Base-by-base conservation (phyloP, 441 rosid species). In the Adansonia grandidieri region DNA sequence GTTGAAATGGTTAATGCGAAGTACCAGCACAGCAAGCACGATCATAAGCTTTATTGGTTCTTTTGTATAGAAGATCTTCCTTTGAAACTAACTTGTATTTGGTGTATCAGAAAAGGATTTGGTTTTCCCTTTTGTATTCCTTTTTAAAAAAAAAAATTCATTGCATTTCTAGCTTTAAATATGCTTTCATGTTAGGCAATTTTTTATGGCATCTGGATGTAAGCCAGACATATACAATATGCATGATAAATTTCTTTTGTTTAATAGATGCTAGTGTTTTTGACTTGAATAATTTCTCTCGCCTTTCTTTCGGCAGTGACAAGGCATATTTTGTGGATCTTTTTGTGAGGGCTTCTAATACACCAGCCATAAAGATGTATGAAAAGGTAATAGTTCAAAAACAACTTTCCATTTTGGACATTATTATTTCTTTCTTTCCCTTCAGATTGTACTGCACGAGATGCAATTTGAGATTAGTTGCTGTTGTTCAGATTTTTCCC, bases 311-410 rank as follows among this genome's bases (percentile, higher is more conserved):
- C 82, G 74, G 75, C 89, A 96, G 97, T 80, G 99, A 94, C 75
- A 96, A 92, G 84, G 98, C 91, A 44, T 94, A 91, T 86, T 96
- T 94, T 78, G 98, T 94, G 75, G 98, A 96, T 89, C 97, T 93
- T 44, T 93, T 94, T 74, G 98, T 96, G 78, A 88, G 99, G 84
- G 98, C 98, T 74, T 96, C 99, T 73, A 96, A 94, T 69, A 88
- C 91, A 50, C 99, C 97, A 58, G 98, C 98, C 62, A 92, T 94
- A 85, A 96, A 92, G 91, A 94, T 96, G 99, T 93, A 94, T 86
- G 98, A 92, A 83, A 94, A 96, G 97, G 98, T 94, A 80, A 82
- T 40, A 40, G 13, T 76, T 74, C 64, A 72, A 48, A n/a, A 57
- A 48, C 58, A 57, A 54, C 58, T 51, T 64, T 6, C 20, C 32